Base-by-base conservation (phyloP, 495 filamentous ascomycete genomes). In the Xylaria flabelliformis region DNA sequence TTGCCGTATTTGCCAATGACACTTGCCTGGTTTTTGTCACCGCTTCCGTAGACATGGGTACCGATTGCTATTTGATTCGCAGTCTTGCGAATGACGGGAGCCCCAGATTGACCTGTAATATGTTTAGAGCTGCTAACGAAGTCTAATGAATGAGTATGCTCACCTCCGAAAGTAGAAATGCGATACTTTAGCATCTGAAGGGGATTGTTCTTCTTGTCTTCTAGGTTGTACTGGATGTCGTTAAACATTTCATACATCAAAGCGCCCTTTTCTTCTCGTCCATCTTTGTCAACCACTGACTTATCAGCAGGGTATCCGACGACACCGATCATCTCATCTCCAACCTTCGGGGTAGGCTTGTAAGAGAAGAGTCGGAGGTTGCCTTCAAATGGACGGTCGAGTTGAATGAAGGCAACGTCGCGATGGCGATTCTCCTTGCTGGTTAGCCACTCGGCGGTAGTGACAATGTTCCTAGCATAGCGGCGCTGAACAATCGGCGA, bases 261-360 rank as follows among this genome's bases (percentile, higher is more conserved):
- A 21, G 82, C 82, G n/a, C 80, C 82, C 58, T 78, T 74, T 70
- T 84, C 82, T 44, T 74, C 63, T 21, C 70, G 51, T n/a, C 70
- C 70, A 34, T 71, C 53, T 17, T 67, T 34, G 21, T 63, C 61
- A 21, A 12, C 65, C 29, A 77, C 48, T 13, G 13, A 9, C 64
- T 76, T 73, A 69, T 84, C 82, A 44, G 72, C 82, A 21, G 82
- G 82, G 75, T 84, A 84, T 55, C 82, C 82, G 13, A 84, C 82
- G 48, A 83, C 80, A 21, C 82, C 82, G 59, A 84, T 59, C 51
- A 74, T 63, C 15, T 74, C 50, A 24, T 71, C 71, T 8, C 73
- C 82, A 17, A 29, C 21, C 46, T 72, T 41, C 10, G 82, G 82
- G 1, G 82, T 84, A 12, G 74, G 46, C 64, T 72, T 63, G 74